Conservation (phyloP, 495 filamentous ascomycete genomes). For the Penicillium cosmopolitanum region DNA sequence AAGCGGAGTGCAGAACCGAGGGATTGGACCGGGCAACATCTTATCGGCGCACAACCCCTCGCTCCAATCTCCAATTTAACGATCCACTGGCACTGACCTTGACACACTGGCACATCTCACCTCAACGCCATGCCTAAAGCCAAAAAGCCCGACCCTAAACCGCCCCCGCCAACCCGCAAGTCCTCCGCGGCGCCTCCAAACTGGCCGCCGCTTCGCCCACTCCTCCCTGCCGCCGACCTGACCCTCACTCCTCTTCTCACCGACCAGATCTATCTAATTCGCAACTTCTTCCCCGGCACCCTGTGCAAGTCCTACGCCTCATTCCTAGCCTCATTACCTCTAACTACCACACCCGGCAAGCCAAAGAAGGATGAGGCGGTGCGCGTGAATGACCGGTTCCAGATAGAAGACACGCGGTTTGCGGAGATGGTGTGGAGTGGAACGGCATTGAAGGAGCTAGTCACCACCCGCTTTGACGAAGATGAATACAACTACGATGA, state of each 20-base stretch:
- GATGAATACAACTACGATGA: conserved; percentile 55
- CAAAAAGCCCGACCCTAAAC: conserved; percentile 28
- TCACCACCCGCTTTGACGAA: conserved; percentile 20
- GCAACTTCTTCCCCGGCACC: conserved; percentile 75
- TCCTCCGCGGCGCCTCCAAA: conserved; percentile 45
- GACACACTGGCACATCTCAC: not conserved
- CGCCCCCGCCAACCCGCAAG: conserved; percentile 21
- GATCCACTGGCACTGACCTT: not conserved
- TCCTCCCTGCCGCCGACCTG: conserved; percentile 70
- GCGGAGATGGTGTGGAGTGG: conserved; percentile 72
- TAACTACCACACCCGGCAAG: conserved; percentile 79
- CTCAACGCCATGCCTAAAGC: conserved; percentile 28
- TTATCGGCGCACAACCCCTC: conserved; percentile 13
- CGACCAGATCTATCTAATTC: conserved; percentile 74
- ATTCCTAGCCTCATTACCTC: conserved; percentile 74
- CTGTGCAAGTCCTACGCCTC: conserved; percentile 81
- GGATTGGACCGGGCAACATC: conserved; percentile 7
- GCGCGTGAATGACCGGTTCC: conserved; percentile 89
- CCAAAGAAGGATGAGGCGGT: conserved; percentile 86
- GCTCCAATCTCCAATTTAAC: conserved; percentile 5
- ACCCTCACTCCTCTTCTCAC: conserved; percentile 58
- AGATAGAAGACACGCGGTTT: conserved; percentile 76
- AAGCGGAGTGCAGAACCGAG: conserved; percentile 16
- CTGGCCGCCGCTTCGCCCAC: conserved; percentile 80
- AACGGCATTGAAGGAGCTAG: conserved; percentile 40